phyloP scores from a whole-genome alignment of 345 rosid genomes.

The Sonneratia alba region DNA sequence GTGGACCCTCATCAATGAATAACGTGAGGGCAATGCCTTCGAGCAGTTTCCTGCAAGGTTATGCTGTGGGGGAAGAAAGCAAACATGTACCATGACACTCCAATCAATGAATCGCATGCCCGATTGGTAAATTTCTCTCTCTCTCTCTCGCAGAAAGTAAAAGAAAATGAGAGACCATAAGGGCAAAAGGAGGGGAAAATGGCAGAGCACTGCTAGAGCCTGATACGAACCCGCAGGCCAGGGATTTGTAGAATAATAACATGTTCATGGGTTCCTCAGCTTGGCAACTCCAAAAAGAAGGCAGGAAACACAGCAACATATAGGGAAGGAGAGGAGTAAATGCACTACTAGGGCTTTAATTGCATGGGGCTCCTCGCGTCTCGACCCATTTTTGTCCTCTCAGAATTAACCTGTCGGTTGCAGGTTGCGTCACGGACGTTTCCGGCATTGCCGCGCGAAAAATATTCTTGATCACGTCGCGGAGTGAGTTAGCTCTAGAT shows the following conservation, averaged over 20 bases:
- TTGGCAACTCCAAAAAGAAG: background rate
- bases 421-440: too few relatives aligned
- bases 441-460: too few relatives aligned
- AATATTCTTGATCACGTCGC: too few relatives aligned
- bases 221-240: conserved; percentile 1
- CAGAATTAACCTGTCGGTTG: too few relatives aligned
- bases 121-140: background rate
- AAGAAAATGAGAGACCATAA: background rate
- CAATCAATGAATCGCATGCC: background rate
- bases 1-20: background rate
- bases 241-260: conserved; percentile 4
- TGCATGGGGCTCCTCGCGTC: too few relatives aligned
- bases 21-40: background rate
- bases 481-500: too few relatives aligned
- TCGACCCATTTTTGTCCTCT: too few relatives aligned
- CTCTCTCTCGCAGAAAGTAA: background rate
- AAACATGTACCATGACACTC: background rate
- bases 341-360: too few relatives aligned
- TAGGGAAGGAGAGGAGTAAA: background rate
- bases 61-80: background rate
- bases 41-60: conserved; percentile 1
- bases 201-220: background rate
- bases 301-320: too few relatives aligned
- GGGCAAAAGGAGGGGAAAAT: background rate
- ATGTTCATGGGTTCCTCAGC: background rate